These are phyloP conservation scores for Clausena lansium DNA, from an alignment of 345 rosid species.

Conservation along the genomic window DNA sequence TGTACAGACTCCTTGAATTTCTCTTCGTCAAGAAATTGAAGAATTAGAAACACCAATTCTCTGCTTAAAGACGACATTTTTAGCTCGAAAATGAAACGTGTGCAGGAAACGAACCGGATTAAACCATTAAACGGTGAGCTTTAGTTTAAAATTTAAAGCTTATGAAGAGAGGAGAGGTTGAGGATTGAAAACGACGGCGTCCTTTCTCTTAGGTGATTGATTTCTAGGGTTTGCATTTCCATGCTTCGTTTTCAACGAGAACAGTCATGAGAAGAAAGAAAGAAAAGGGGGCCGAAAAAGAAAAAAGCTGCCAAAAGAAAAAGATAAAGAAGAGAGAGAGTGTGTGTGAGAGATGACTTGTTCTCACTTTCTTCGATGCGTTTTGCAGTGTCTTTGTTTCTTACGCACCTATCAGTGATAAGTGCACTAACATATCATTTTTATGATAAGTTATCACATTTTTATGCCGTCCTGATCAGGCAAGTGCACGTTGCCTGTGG, in stretches of 20 bases:
- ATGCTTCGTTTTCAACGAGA: conserved; percentile 34
- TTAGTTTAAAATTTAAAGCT: not conserved
- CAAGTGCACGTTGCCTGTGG: not conserved
- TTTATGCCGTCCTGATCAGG: not conserved
- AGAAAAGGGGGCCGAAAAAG: not conserved
- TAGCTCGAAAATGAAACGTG: not conserved
- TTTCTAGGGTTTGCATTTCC: conserved; percentile 34
- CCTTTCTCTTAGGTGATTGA: not conserved
- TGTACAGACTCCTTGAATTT: conserved; percentile 73
- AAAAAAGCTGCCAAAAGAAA: conserved; percentile 13
- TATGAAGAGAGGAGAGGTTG: not conserved
- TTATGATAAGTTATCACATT: not conserved
- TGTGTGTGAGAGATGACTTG: conserved; percentile 23
- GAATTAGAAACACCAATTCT: conserved; percentile 71
- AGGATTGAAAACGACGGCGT: conserved; percentile 17
- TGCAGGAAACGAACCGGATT: not conserved
- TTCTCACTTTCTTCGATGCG: conserved; percentile 63
- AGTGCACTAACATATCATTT: rapidly evolving
- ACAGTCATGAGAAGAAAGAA: conserved; percentile 18
- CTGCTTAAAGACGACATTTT: conserved; percentile 68
- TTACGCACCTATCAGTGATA: conserved; percentile 36
- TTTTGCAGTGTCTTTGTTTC: conserved; percentile 33
- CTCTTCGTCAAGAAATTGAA: conserved; percentile 76
- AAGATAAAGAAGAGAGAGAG: conserved; percentile 34
- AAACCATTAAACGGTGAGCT: not conserved